phyloP scores from a whole-genome alignment of 257 asterid genomes.

The Solanum pimpinellifolium region DNA sequence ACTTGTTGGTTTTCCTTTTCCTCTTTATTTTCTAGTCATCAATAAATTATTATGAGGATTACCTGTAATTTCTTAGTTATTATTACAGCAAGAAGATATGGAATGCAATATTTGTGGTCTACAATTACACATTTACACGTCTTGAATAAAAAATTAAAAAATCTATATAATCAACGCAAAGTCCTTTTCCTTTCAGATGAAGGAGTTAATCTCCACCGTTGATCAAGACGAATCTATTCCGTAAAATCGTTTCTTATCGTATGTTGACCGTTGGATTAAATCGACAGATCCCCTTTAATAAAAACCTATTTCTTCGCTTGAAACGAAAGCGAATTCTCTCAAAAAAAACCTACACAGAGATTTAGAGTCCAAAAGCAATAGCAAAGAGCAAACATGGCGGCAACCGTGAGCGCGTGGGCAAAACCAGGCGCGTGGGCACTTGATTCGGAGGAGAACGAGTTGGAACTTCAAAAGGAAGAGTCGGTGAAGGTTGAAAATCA shows the following conservation, averaged over 20 bases:
- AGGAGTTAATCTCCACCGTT: constrained; percentile 19
- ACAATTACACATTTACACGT: not conserved
- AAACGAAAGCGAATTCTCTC: constrained; percentile 21
- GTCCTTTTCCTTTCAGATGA: not conserved
- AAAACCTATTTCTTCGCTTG: constrained; percentile 14
- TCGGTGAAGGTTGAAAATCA: constrained; percentile 3
- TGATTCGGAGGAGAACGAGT: constrained; percentile 76
- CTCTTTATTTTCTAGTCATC: not conserved
- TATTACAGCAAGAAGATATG: not conserved
- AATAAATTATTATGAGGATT: not conserved
- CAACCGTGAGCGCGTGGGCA: constrained; percentile 71
- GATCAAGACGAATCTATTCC: not conserved
- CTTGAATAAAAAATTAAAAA: not conserved
- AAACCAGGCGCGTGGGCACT: constrained; percentile 97
- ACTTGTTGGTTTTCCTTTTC: not conserved
- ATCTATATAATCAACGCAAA: not conserved
- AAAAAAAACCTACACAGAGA: constrained; percentile 37
- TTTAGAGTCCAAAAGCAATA: not conserved
- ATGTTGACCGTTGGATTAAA: constrained; percentile 28
- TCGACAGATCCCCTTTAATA: not conserved
- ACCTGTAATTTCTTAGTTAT: not conserved
- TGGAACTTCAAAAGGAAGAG: constrained; percentile 43
- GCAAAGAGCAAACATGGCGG: constrained; percentile 55
- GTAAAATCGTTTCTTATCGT: not conserved
- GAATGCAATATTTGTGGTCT: not conserved